Evolutionary conservation across 345 rosid species (phyloP), one percentile per base, ranked within the genome.

Genomic region (Luvunga scandens): DNA sequence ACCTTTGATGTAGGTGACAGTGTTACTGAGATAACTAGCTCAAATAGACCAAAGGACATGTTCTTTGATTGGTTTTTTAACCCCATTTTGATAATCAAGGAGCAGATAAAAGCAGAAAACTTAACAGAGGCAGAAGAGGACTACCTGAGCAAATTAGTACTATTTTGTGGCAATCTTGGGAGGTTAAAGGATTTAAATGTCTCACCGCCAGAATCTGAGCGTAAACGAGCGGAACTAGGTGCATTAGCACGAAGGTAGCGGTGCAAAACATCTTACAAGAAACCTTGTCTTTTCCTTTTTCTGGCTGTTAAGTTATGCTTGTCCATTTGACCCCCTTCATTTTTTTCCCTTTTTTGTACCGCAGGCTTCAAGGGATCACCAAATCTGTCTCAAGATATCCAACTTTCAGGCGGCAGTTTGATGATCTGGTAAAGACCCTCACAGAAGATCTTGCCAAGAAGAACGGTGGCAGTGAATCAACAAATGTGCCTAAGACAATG

Each of bases 11-110:
- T 76, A 96, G 99, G 86, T 55, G 94, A 90, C 22, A 66, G 82
- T 69, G 72, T 24, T 28, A 82, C 88, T 0, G 98, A 94, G 89
- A 83, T 97, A 85, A 94, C 97, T 1, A 78, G 81, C 75, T 80
- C 85, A 13, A 94, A 91, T 85, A 89, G 94, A 19, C 98, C 99
- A 0, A 94, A 88, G 84, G 99, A 97, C 50, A 73, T 82, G 59
- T 89, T 91, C 86, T 97, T 88, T 24, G 98, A 94, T 64, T 97
- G 98, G 99, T 97, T 96, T 84, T 82, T 97, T 72, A 86, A 89
- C 73, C 99, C 99, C 10, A 87, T 97, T 76, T 69, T 97, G 85
- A 83, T 94, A 80, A 87, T 97, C 66, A 94, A 91, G 82, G 98
- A 97, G 21, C 99, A 97, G 87, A 90, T 97, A 53, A 85, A 84